Evolutionary conservation across 768 basidiomycete genomes (phyloP), one percentile per base, ranked within the genome.

Genomic region (Tubosaeta sp.): DNA sequence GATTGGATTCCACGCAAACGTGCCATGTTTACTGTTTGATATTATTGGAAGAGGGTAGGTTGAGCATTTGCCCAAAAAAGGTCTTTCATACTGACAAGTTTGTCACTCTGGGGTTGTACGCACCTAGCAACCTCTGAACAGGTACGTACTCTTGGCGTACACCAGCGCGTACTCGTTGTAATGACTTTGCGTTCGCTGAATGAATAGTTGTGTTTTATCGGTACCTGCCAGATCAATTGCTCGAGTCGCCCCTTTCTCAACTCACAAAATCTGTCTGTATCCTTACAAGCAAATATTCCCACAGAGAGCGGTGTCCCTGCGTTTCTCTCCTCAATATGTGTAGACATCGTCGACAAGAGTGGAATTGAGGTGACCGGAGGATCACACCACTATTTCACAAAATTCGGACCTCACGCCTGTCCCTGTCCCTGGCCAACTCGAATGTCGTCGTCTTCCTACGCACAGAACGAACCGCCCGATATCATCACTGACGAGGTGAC

Each of bases 31-130:
- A 9, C n/a, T n/a, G n/a, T n/a, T n/a, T n/a, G n/a, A n/a, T 43
- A 32, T 46, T 39, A 32, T 55, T 21, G 45, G 18, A 35, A 45
- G 29, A 22, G 29, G 18, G n/a, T 43, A 32, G 7, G 6, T 30
- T n/a, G 14, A 35, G 22, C 46, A 27, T 19, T 29, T 19, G 34
- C 31, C 40, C 18, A 22, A 22, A 42, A n/a, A 38, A 6, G 7
- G 29, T 19, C 34, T 10, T 32, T 34, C 22, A 45, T 24, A 38
- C n/a, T 59, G 57, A 59, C 52, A 59, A 45, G 57, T 53, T 49
- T 59, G 49, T 39, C 49, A 59, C 31, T 44, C 27, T 22, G 51
- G 35, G 34, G 48, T 32, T 35, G 8, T 24, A 27, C 21, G 12
- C 38, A 30, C 52, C 46, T 42, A 13, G 29, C 32, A 47, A 42